Evolutionary conservation across 176 grass and related monocot species (phyloP).

Genomic region (Miscanthus lutarioriparius): DNA sequence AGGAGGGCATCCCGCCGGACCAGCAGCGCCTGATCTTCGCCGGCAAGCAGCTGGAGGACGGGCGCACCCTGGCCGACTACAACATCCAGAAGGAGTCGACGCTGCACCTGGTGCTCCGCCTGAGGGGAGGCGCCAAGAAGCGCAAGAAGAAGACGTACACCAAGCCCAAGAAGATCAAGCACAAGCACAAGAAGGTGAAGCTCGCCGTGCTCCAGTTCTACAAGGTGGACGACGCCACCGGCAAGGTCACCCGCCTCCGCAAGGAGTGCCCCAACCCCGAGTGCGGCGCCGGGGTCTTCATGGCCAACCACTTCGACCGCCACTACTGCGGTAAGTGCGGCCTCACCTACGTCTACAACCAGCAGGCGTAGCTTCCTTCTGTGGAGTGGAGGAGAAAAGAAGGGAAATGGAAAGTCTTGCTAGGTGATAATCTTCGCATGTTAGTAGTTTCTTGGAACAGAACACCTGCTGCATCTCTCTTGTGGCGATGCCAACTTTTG

Average conservation of each 20-base stretch:
- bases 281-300: conserved; percentile 69
- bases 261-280: conserved; percentile 85
- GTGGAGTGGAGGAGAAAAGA: neutral
- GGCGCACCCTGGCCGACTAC: conserved; percentile 75
- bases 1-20: conserved; percentile 73
- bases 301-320: conserved; percentile 85
- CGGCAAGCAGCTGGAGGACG: conserved; percentile 76
- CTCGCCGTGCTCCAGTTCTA: conserved; percentile 82
- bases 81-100: conserved; percentile 85
- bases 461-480: conserved; percentile 35
- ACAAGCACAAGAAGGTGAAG: conserved; percentile 80
- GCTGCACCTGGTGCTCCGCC: conserved; percentile 68
- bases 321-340: conserved; percentile 83
- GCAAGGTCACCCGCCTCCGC: conserved; percentile 72
- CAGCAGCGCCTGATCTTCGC: conserved; percentile 82
- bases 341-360: conserved; percentile 79
- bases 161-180: conserved; percentile 76
- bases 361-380: conserved; percentile 36
- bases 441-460: conserved; percentile 18
- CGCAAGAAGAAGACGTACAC: conserved; percentile 84
- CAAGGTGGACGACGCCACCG: conserved; percentile 62
- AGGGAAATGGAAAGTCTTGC: neutral
- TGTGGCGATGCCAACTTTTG: conserved; percentile 20
- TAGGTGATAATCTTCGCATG: conserved; percentile 3
- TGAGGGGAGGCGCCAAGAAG: conserved; percentile 59